Base-by-base conservation (phyloP, 176 grass and related monocot genomes). In the Avena eriantha region DNA sequence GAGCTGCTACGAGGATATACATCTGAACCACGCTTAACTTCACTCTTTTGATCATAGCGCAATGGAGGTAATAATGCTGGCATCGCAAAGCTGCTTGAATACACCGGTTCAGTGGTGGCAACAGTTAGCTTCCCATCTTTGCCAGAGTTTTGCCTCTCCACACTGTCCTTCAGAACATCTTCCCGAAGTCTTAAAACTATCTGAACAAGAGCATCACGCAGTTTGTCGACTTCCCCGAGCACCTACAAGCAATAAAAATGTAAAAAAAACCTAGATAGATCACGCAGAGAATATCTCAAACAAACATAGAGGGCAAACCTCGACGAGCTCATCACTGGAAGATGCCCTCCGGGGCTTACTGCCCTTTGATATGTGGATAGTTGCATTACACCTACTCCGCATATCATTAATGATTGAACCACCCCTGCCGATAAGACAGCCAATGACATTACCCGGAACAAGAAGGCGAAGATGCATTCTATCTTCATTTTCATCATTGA, bases 361-460 rank as follows among this genome's bases (percentile, higher is more conserved):
- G 11, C 91, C 97, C 85, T 93, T 99, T 21, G 97, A 94, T 76
- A 99, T 99, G 49, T 85, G 86, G 89, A 99, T 99, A 73, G 85
- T 86, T 73, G 94, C 94, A 78, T 90, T 96, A 54, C 92, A 96
- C 79, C 83, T 96, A 81, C 77, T 96, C 57, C 94, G 92, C 89
- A 99, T 99, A 77, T 99, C 94, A 79, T 93, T 96, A 50, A 99
- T 84, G 66, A 99, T 99, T 49, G 89, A 94, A 53, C 97, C 97
- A 68, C 92, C 91, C 88, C 94, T 96, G 86, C 97, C 97, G 83
- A 99, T 99, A 86, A 99, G 90, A 83, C 97, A 99, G 54, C 97
- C 97, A 69, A 99, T 87, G 59, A 92, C 84, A 85, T 88, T 94
- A 78, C 66, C 83, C 10, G 97, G 94, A 55, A 96, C 92, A 89